A percentile compares a stretch with the other conserved stretches of the same genome.
phyloP scores from a whole-genome alignment of 208 protist species.

The Trichomonas vaginalis region DNA sequence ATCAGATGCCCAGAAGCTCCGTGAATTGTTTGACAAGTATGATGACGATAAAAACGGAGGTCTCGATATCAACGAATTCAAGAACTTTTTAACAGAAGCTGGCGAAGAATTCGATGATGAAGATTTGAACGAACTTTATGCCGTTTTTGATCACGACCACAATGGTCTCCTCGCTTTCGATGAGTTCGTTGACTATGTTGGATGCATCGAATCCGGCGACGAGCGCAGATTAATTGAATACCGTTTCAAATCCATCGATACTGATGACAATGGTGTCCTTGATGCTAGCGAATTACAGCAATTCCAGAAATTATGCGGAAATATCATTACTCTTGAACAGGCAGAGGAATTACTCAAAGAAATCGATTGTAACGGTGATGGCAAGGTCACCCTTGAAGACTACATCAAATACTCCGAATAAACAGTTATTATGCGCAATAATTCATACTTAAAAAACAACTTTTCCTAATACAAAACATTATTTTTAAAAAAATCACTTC shows the following conservation, averaged over 20 bases:
- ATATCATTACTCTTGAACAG: neutral
- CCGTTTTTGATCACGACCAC: neutral
- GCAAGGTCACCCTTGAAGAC: neutral
- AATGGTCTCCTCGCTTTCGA: neutral
- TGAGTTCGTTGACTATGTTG: neutral
- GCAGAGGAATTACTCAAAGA: neutral
- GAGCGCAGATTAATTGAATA: neutral
- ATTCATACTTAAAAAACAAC: no score
- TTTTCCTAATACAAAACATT: no score
- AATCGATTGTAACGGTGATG: constrained; percentile 4
- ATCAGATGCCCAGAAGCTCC: neutral
- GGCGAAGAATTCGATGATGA: constrained; percentile 16
- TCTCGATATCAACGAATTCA: constrained; percentile 3
- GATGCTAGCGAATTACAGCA: neutral
- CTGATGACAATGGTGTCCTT: neutral
- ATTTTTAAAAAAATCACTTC: no score
- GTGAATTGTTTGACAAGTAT: neutral
- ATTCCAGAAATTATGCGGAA: constrained; percentile 3
- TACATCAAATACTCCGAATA: neutral
- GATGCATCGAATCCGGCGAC: neutral
- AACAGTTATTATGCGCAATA: no score
- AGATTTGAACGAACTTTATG: neutral
- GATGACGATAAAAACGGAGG: neutral
- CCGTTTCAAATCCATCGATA: constrained; percentile 5
- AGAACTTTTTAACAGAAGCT: neutral